A percentile compares a stretch with the other conserved stretches of the same genome.
These are phyloP conservation scores for Alternaria triticimaculans DNA, from an alignment of 2,329 filamentous ascomycete species.

Conservation along the genomic window DNA sequence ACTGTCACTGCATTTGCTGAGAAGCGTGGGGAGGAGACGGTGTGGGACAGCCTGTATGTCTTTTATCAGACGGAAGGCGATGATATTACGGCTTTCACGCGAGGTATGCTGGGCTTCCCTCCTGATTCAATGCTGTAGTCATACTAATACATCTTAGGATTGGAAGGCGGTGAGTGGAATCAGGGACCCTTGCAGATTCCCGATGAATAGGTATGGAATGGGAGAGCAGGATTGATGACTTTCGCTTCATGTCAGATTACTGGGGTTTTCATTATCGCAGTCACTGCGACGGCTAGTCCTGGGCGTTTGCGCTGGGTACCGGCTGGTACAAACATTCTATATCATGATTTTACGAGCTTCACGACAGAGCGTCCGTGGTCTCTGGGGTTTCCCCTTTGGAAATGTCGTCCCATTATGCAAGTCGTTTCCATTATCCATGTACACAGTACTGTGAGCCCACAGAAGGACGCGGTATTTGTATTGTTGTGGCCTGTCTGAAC, in stretches of 20 bases:
- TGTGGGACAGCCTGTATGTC: conserved; percentile 41
- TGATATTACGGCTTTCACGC: conserved; percentile 41
- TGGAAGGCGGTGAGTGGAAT: conserved; percentile 39
- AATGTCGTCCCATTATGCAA: not conserved
- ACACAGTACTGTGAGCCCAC: not conserved
- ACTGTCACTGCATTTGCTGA: conserved; percentile 46
- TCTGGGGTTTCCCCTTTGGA: not conserved
- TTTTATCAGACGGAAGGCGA: conserved; percentile 41
- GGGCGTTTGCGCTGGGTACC: not conserved
- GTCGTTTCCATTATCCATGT: not conserved
- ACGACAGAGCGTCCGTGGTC: not conserved
- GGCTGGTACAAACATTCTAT: not conserved
- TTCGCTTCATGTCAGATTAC: not conserved
- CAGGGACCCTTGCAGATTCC: conserved; percentile 35
- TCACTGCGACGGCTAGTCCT: not conserved
- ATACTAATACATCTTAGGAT: not conserved
- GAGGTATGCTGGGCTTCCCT: conserved; percentile 1
- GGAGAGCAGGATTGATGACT: not conserved
- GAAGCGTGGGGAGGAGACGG: conserved; percentile 10
- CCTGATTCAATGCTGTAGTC: not conserved
- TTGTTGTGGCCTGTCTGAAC: not conserved
- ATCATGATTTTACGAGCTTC: not conserved
- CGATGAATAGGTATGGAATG: conserved; percentile 10
- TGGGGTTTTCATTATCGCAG: not conserved
- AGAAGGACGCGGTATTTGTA: not conserved